Base-by-base conservation (phyloP, 495 filamentous ascomycete genomes). In the Daldinia grandis region DNA sequence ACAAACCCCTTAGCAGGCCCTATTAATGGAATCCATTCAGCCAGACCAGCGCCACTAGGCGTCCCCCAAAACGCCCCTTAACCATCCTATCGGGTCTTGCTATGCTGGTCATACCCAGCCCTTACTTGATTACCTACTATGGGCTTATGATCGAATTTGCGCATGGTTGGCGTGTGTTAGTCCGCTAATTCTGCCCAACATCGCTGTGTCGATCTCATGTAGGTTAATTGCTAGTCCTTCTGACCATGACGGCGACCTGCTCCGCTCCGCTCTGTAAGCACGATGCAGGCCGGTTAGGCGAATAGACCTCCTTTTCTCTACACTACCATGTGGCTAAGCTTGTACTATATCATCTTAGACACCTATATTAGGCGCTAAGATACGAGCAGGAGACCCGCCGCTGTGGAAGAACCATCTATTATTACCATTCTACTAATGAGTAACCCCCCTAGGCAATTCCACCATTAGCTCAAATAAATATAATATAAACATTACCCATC, bases 11-110 rank as follows among this genome's bases (percentile, higher is more conserved):
- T 35, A 35, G 12, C 33, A 35, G 12, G 33, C 33, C 33, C 33
- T 35, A 35, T 35, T 35, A 21, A 44, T 19, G 40, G 7, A 17
- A 44, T 44, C 40, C 40, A 44, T 44, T 33, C 31, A 33, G 31
- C 12, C 31, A 33, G 31, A 33, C 31, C 31, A 33, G 1, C 31
- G 31, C 31, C 9, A 33, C 31, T 12, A 33, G 31, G 31, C 31
- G 31, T 33, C 31, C 33, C 33, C 33, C 3, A 35, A 35, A 35
- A 35, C 33, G 25, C 53, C 66, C 44, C 42, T 37, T 37, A 64
- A 62, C 68, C 68, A 56, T 49, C 56, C 61, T 49, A 57, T 49
- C 50, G 68, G 68, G 68, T 61, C 55, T 50, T 68, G 14, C 37
- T 35, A 24, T 58, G 64, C 15, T 12, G 19, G 17, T 42, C 2